Evolutionary conservation across 768 basidiomycete species (phyloP), one percentile per base, ranked within the genome.

Genomic region (Pleurotus ostreatus): DNA sequence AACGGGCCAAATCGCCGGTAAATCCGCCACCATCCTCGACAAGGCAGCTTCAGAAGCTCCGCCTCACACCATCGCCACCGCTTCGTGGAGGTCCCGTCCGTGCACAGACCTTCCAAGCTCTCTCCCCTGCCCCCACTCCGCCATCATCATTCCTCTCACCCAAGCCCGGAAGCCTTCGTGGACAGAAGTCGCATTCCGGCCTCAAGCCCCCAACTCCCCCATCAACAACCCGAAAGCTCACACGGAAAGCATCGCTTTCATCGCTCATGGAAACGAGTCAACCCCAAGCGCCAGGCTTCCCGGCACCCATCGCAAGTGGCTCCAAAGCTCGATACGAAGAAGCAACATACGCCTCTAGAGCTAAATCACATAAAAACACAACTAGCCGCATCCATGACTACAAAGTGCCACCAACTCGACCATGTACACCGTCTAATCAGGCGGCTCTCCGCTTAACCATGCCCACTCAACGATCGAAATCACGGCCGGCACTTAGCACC

Each of bases 161-260:
- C 41, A 92, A 89, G 70, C 83, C 86, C 57, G 84, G 81, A 52
- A 87, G 86, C 67, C 80, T 92, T 59, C 85, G 90, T 20, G 86
- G 85, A 16, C 90, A 92, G 74, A 92, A 92, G 65, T 92, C 90
- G 2, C 88, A 90, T 65, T 84, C 88, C 5, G 89, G 86, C 38
- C 79, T 92, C 54, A 92, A 92, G 65, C 84, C 86, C 2, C 84
- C 86, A 23, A 83, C 83, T 4, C 87, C 89, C 26, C 82, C 88
- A n/a, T 67, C 81, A 20, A 78, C 79, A 23, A 74, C 80, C 48
- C 81, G 85, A 30, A 82, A 78, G 61, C 77, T 91, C 55, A 74
- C 82, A 18, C 83, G 90, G 62, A 91, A 92, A 70, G 89, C 89
- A 8, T 92, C 90, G 1, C 64, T 92, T 55, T 89, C 89, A 20